Conservation (phyloP, 352 stramenopile species). For the Phytopythium cucurbitacearum region DNA sequence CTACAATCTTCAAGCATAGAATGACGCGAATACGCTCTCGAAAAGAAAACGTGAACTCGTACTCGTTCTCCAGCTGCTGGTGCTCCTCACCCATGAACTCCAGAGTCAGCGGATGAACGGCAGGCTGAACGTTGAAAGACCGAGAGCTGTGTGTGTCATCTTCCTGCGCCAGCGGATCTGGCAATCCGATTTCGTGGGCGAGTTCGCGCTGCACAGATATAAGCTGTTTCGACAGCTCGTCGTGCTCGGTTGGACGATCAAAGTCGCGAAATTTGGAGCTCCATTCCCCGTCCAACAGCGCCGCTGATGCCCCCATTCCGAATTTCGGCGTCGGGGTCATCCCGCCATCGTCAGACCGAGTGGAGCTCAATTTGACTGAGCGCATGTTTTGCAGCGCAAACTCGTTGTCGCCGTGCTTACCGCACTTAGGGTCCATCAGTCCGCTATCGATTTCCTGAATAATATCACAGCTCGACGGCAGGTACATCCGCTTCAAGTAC, state of each 20-base stretch:
- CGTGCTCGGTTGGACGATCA: conserved; percentile 66
- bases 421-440: conserved; percentile 21
- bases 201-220: conserved; percentile 63
- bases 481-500: conserved; percentile 82
- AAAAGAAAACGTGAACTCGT: conserved; percentile 68
- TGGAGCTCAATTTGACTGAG: conserved; percentile 6
- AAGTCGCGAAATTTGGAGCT: conserved; percentile 81
- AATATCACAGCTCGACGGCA: conserved; percentile 80
- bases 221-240: conserved; percentile 77
- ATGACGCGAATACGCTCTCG: conserved; percentile 65
- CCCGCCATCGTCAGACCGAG: conserved; percentile 3
- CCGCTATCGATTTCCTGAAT: conserved; percentile 83
- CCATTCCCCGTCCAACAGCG: conserved; percentile 68
- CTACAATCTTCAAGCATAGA: conserved; percentile 65
- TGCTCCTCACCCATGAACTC: conserved; percentile 86
- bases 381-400: conserved; percentile 16
- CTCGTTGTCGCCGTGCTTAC: conserved; percentile 7
- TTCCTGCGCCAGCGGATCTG: conserved; percentile 57
- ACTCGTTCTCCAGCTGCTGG: conserved; percentile 69
- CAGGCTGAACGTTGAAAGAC: conserved; percentile 57
- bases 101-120: conserved; percentile 68
- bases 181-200: conserved; percentile 66
- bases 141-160: conserved; percentile 63
- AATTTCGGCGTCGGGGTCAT: neutral
- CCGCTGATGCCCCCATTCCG: conserved; percentile 1